Evolutionary conservation across 441 rosid species (phyloP), one percentile per base, ranked within the genome.

Genomic region (Adansonia grandidieri): DNA sequence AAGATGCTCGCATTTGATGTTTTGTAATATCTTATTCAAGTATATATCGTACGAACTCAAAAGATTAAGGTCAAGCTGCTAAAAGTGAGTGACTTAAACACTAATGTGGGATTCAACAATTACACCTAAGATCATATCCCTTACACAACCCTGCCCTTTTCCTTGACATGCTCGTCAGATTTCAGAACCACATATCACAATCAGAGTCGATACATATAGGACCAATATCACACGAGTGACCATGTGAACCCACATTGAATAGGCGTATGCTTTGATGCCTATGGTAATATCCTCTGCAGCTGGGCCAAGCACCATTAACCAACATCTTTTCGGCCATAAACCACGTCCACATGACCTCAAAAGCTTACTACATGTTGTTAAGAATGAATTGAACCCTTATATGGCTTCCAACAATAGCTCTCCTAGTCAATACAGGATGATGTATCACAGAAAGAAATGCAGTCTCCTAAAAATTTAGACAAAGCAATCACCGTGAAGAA

Each of bases 291-390:
- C 62, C 24, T 57, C 13, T 4, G 28, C 0, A 4, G 62, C 28
- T 17, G 5, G 62, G 28, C 62, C 24, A 19, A 57, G 62, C 28
- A 57, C 62, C 62, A 57, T 24, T 19, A 57, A 1, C 28, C 62
- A 57, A 57, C 28, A 57, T 57, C 62, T 57, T 57, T 57, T 57
- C 62, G 9, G 62, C n/a, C n/a, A 40, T 62, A 28, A 10, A 62
- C 68, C 44, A 63, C 75, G 19, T 56, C 42, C 42, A 28, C 77
- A 3, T 58, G 32, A 58, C 32, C 20, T 20, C 2, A 20, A 58
- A 58, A 58, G 32, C 32, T 58, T 58, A 58, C 2, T 5, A 5
- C 63, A 9, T 19, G 63, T 9, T 58, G 63, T 19, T 58, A 58
- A 20, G 32, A 58, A 58, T 56, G 61, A 56, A 22, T 56, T 17